A percentile compares a stretch with the other conserved stretches of the same genome.
Evolutionary conservation across 192 early-diverging fungal genomes (phyloP).

Genomic region (Oehlia diaphana): DNA sequence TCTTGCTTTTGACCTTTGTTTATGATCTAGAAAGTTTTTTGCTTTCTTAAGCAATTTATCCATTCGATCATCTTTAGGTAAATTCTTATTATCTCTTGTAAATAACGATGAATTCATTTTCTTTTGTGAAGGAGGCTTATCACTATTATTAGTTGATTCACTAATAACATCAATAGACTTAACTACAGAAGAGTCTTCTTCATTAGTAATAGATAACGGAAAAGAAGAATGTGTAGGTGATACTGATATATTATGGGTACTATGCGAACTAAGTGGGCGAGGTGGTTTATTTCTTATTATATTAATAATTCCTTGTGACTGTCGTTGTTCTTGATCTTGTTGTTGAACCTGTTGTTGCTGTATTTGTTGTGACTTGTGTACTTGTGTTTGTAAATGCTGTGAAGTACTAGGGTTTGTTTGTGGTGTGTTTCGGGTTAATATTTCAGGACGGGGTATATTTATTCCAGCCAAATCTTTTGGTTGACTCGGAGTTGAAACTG

Average conservation of each 20-base stretch:
- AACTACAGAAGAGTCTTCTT: constrained; percentile 4
- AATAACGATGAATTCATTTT: constrained; percentile 33
- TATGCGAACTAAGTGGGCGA: constrained; percentile 4
- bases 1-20: constrained; percentile 71
- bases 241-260: neutral
- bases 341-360: neutral
- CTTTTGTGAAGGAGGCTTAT: constrained; percentile 32
- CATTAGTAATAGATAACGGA: neutral
- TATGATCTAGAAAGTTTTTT: constrained; percentile 77
- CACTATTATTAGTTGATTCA: constrained; percentile 9
- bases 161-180: neutral
- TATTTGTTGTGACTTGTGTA: neutral
- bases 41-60: constrained; percentile 75
- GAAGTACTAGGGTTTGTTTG: neutral
- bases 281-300: neutral
- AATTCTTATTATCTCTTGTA: constrained; percentile 29
- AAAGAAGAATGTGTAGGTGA: constrained; percentile 10
- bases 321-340: neutral
- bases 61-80: constrained; percentile 34
- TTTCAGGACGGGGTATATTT: neutral
- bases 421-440: neutral
- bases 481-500: neutral
- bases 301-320: neutral
- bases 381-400: neutral
- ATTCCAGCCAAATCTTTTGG: neutral